These are phyloP conservation scores for Pichia sp. DNA, from an alignment of 1,139 yeast genomes.

Conservation along the genomic window DNA sequence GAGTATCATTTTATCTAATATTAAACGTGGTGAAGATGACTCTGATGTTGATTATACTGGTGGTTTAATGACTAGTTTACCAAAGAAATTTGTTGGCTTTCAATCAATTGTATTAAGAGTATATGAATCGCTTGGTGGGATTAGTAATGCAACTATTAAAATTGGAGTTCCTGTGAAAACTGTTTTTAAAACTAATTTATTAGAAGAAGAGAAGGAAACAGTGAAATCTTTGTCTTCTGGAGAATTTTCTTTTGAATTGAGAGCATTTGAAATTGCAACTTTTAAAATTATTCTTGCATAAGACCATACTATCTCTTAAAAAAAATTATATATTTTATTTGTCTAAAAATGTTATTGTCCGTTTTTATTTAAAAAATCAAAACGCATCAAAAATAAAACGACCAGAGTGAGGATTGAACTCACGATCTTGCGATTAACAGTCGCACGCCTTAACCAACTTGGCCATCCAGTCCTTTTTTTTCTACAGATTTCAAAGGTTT, in stretches of 20 bases:
- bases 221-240: constrained; percentile 32
- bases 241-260: constrained; percentile 42
- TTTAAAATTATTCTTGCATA: constrained; percentile 38
- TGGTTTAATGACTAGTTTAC: constrained; percentile 32
- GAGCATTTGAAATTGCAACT: constrained; percentile 77
- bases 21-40: constrained; percentile 89
- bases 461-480: constrained; percentile 18
- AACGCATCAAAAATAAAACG: too few species aligned
- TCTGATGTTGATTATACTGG: constrained; percentile 36
- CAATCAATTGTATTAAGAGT: constrained; percentile 64
- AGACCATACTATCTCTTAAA: too few species aligned
- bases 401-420: too few species aligned
- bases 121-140: constrained; percentile 85
- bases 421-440: too few species aligned
- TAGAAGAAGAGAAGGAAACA: constrained; percentile 58
- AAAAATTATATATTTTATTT: background rate
- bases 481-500: too few species aligned
- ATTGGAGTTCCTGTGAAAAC: constrained; percentile 37
- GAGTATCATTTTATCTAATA: constrained; percentile 62
- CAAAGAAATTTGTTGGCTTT: constrained; percentile 37
- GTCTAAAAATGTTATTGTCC: background rate
- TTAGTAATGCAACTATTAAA: constrained; percentile 44
- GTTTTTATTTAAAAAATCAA: too few species aligned
- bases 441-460: too few species aligned
- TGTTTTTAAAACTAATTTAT: constrained; percentile 57